These are phyloP conservation scores for Sarocladium kiliense DNA, from an alignment of 2,329 filamentous ascomycete species.

Conservation along the genomic window DNA sequence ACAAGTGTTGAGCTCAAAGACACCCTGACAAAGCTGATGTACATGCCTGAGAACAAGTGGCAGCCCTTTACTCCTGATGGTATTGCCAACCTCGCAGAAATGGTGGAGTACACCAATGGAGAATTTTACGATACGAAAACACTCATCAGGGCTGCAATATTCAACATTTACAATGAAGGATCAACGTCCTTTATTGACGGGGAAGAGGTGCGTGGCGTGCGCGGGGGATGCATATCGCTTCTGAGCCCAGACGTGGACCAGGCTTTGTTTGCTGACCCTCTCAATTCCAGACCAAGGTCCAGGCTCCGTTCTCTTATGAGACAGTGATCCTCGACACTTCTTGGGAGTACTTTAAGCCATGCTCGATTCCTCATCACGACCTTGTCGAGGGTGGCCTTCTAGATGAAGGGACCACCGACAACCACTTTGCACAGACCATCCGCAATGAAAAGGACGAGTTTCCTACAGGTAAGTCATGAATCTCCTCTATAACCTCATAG, in stretches of 20 bases:
- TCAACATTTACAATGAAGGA: not conserved
- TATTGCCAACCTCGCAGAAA: not conserved
- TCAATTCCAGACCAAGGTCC: not conserved
- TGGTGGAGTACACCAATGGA: not conserved
- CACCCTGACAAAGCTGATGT: not conserved
- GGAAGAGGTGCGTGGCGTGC: not conserved
- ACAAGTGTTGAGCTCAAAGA: not conserved
- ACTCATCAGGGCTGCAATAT: not conserved
- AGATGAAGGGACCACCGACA: not conserved
- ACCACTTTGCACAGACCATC: not conserved
- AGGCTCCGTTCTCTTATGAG: not conserved
- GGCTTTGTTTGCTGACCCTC: not conserved
- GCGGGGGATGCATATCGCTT: not conserved
- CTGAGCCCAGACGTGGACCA: too few relatives aligned
- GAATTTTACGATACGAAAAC: constrained; percentile 3
- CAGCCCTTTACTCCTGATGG: not conserved
- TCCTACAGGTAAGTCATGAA: not conserved
- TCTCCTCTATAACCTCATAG: not conserved
- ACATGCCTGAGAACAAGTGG: not conserved
- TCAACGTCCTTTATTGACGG: not conserved
- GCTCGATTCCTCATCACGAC: not conserved
- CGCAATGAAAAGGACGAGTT: not conserved
- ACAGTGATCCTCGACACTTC: not conserved
- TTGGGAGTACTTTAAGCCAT: not conserved
- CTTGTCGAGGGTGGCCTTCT: not conserved